These are phyloP conservation scores for Skeletonema potamos DNA, from an alignment of 108 stramenopile species.

Conservation along the genomic window DNA sequence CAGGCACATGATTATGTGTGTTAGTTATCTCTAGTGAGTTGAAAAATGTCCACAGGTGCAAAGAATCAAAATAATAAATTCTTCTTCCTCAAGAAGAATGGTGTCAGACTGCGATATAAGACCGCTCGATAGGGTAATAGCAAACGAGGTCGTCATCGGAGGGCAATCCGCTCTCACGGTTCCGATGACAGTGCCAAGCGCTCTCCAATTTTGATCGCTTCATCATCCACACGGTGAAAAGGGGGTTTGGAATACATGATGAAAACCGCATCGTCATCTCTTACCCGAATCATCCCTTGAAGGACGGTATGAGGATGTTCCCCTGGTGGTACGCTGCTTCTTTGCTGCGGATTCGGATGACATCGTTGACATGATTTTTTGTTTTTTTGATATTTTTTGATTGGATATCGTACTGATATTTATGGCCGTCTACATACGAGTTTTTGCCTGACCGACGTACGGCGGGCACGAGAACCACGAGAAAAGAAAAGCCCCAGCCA, in stretches of 20 bases:
- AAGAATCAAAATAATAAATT: not conserved
- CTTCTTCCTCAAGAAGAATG: not conserved
- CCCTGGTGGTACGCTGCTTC: not conserved
- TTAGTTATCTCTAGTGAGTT: not conserved
- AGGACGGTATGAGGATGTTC: not conserved
- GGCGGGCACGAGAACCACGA: not conserved
- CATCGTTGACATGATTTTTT: not conserved
- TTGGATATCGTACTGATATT: no score
- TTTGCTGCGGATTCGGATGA: not conserved
- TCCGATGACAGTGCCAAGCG: constrained; percentile 29
- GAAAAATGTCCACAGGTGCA: not conserved
- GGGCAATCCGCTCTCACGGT: constrained; percentile 47
- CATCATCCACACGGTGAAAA: constrained; percentile 10
- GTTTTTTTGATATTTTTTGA: not conserved
- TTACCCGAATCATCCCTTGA: constrained; percentile 9
- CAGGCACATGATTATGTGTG: not conserved
- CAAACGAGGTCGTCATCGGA: constrained; percentile 31
- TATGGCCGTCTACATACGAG: no score
- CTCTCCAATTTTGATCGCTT: constrained; percentile 17
- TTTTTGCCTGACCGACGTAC: no score
- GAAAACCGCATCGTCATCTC: not conserved
- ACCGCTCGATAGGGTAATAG: constrained; percentile 15
- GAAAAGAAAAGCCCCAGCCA: no score
- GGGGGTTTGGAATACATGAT: not conserved
- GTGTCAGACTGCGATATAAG: constrained; percentile 27